Base-by-base conservation (phyloP, 805 yeast species). In the Kuraishia hungarica region DNA sequence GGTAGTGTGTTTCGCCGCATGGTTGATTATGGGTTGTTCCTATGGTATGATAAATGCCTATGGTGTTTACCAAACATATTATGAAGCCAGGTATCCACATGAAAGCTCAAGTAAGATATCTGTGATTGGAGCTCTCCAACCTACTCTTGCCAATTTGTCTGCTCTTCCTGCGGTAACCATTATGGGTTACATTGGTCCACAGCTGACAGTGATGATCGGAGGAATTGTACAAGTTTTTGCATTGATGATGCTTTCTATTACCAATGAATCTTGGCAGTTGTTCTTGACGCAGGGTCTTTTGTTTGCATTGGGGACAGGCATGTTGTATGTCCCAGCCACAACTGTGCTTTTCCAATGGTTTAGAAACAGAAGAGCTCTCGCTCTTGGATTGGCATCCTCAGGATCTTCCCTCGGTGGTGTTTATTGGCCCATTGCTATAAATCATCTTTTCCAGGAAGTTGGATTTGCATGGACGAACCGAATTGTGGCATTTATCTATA, bases 21-120 rank as follows among this genome's bases (percentile, higher is more conserved):
- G 79, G 68, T 67, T 77, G 19, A 62, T 73, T 64, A 64, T 73
- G 73, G 62, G 76, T 60, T 64, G 78, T 56, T 77, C 84, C 0
- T 83, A 80, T 76, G 89, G 89, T 19, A 72, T 82, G 68, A 79
- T 79, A 55, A 79, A 83, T 48, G 72, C 80, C 2, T 83, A 71
- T 65, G 88, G 87, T 26, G 80, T 81, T 3, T 84, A 80, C 61
- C 78, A 82, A 54, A 70, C 76, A 43, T 80, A 76, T 62, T 83
- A 82, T 60, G 68, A 72, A 22, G 59, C 58, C 6, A 54, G 57
- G 26, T 81, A 78, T 55, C 72, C 75, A 0, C 72, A 73, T 15
- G 78, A 78, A 2, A 62, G 71, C 35, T 70, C 81, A 19, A 73
- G 73, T 54, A 79, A 77, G 48, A 72, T 76, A 51, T 78, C 84